Evolutionary conservation across 2,329 filamentous ascomycete species (phyloP), one percentile per base, ranked within the genome.

Genomic region (Xylariaceae sp.): DNA sequence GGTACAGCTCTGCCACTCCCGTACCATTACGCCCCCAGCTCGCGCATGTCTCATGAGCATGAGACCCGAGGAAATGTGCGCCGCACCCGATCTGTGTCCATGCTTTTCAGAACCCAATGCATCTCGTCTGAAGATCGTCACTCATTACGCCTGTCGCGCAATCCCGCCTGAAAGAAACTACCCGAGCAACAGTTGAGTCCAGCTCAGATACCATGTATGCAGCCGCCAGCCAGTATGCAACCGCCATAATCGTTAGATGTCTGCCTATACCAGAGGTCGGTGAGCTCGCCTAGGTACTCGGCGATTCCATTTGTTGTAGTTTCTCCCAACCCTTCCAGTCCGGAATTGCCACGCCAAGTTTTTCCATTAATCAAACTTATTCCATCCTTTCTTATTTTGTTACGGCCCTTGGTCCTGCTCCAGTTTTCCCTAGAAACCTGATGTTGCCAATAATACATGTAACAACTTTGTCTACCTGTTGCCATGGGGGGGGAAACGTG

Each of bases 371-470:
- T 41, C 12, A 19, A 28, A 17, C 8, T 17, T 12, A 12, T 37
- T 31, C 46, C n/a, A 11, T 31, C n/a, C 39, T 7, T 14, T 40
- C 29, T 37, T 14, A 26, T 53, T 55, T 53, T 37, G 21, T 24
- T 34, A 31, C 43, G n/a, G 36, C 37, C 31, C 21, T 17, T 8
- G 43, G 41, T 47, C 21, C 53, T 24, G 28, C 33, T 60, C 48
- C 53, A 60, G 26, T 56, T 43, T 21, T n/a, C n/a, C n/a, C n/a
- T n/a, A n/a, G n/a, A n/a, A 33, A 37, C 31, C 21, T 34, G 47
- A 17, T 45, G 40, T 43, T 45, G 21, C 36, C 33, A 28, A 44
- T 53, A 49, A 37, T 56, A 56, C 57, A 60, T 24, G 37, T 47
- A 37, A 52, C 44, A 45, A 23, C 24, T 16, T 14, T 40, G 44